Evolutionary conservation across 2,329 filamentous ascomycete species (phyloP).

Genomic region (Biscogniauxia mediterranea): DNA sequence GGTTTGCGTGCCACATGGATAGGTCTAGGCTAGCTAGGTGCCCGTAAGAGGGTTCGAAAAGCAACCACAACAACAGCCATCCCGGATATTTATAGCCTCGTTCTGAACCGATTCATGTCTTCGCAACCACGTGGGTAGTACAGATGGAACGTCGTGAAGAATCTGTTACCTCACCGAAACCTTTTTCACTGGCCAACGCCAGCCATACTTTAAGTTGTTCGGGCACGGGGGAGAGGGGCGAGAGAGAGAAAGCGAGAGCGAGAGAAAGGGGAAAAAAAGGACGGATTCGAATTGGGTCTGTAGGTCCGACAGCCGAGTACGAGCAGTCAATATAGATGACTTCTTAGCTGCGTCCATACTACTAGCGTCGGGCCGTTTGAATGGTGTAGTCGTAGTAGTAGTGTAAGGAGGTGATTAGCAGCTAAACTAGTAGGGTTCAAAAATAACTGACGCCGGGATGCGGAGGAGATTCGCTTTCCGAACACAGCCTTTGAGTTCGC

Average conservation of each 20-base stretch:
- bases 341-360: background rate
- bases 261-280: background rate
- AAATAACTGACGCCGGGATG: no score
- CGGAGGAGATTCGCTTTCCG: no score
- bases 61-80: background rate
- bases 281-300: background rate
- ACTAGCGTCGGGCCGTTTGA: background rate
- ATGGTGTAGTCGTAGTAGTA: no score
- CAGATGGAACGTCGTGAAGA: background rate
- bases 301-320: background rate
- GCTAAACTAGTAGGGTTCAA: no score
- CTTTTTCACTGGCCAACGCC: no score
- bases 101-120: background rate
- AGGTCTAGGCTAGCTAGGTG: background rate
- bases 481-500: no score
- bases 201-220: no score
- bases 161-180: no score
- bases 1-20: conserved; percentile 6
- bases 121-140: background rate
- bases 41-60: background rate
- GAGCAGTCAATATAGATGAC: background rate
- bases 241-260: no score
- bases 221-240: no score
- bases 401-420: no score
- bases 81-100: background rate